Evolutionary conservation across 2,329 filamentous ascomycete genomes (phyloP).

Genomic region (Lasiodiplodia citricola): DNA sequence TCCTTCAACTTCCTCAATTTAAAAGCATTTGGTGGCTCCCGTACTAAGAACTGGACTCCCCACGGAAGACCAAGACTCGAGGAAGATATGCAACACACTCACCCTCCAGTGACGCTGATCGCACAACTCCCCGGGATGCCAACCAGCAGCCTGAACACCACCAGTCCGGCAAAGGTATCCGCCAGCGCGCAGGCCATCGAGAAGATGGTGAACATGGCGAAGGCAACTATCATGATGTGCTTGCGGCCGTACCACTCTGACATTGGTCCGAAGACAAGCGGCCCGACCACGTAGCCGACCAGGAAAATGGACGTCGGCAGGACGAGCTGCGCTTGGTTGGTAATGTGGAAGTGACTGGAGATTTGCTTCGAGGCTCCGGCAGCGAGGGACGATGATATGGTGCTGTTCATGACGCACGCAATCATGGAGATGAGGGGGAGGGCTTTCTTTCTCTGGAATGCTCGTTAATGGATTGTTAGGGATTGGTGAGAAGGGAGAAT

Average conservation of each 20-base stretch:
- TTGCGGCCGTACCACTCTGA: slow-evolving; percentile 54
- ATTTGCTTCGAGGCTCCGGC: slow-evolving; percentile 67
- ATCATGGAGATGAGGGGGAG: slow-evolving; percentile 62
- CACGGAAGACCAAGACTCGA: neutral
- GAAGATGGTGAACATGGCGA: slow-evolving; percentile 53
- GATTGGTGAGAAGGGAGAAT: neutral
- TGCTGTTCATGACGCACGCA: slow-evolving; percentile 69
- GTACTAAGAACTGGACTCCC: neutral
- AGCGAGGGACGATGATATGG: slow-evolving; percentile 68
- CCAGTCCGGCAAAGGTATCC: slow-evolving; percentile 50
- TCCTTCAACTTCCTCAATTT: too few species aligned
- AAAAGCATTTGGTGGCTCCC: neutral
- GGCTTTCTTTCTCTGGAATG: slow-evolving; percentile 58
- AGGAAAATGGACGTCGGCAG: slow-evolving; percentile 58
- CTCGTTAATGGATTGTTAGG: neutral
- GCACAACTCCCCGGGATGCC: slow-evolving; percentile 53
- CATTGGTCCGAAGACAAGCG: slow-evolving; percentile 52
- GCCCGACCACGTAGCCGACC: slow-evolving; percentile 54
- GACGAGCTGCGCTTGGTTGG: slow-evolving; percentile 49
- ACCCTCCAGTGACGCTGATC: slow-evolving; percentile 65
- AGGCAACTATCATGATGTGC: slow-evolving; percentile 56
- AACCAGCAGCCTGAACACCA: slow-evolving; percentile 51
- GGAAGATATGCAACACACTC: slow-evolving; percentile 5
- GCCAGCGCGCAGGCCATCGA: slow-evolving; percentile 52
- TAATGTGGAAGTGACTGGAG: slow-evolving; percentile 61